A percentile compares a stretch with the other conserved stretches of the same genome.
Evolutionary conservation across 495 filamentous ascomycete species (phyloP).

Genomic region (Xylaria acuta): DNA sequence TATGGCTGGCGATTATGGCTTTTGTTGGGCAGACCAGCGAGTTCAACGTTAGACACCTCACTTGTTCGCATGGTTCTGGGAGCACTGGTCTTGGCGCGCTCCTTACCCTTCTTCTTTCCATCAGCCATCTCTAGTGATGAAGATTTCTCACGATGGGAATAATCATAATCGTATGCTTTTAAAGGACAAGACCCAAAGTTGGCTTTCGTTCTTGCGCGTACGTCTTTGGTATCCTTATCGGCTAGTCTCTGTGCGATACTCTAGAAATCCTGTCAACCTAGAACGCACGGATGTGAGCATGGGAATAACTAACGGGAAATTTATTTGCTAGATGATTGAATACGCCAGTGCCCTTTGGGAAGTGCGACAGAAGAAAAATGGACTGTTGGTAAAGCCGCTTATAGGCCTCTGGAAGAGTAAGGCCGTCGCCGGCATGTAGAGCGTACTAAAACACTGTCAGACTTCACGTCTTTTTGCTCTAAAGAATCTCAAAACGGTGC

Average conservation of each 20-base stretch:
- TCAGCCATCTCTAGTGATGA: conserved; percentile 28
- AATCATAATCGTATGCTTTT: conserved; percentile 34
- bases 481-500: background rate
- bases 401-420: conserved; percentile 47
- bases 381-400: conserved; percentile 44
- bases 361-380: conserved; percentile 50
- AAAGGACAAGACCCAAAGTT: conserved; percentile 14
- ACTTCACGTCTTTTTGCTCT: background rate
- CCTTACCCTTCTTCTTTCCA: conserved; percentile 29
- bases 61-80: conserved; percentile 28
- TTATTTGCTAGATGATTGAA: conserved; percentile 41
- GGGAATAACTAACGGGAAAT: conserved; percentile 41
- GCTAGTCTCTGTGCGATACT: conserved; percentile 24
- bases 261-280: conserved; percentile 18
- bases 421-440: conserved; percentile 49
- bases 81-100: conserved; percentile 24
- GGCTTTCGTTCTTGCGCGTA: background rate
- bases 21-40: conserved; percentile 17
- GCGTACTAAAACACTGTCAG: conserved; percentile 46
- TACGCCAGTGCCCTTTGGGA: conserved; percentile 48
- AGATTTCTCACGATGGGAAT: conserved; percentile 30
- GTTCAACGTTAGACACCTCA: conserved; percentile 14
- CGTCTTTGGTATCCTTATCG: conserved; percentile 22
- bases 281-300: background rate
- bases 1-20: background rate